Percentiles rank a stretch among this genome's conserved stretches.
phyloP scores from a whole-genome alignment of 2,329 filamentous ascomycete species.

The Hypoxylon sp. region DNA sequence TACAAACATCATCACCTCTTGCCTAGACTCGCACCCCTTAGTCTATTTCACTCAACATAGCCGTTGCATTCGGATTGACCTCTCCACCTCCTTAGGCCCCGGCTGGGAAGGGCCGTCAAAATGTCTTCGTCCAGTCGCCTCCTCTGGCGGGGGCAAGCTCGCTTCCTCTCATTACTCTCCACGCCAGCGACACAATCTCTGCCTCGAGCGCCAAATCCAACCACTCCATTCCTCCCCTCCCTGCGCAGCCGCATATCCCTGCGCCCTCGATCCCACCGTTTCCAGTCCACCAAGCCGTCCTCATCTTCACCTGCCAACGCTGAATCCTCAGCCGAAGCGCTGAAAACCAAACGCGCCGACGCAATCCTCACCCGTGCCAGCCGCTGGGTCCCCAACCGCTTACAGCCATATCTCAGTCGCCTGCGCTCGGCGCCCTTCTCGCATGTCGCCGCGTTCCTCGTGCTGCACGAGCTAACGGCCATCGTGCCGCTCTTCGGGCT shows the following conservation, averaged over 20 bases:
- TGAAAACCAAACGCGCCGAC: constrained; percentile 32
- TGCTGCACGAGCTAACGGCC: constrained; percentile 94
- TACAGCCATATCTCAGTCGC: constrained; percentile 77
- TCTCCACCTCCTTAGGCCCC: not conserved
- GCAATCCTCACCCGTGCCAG: constrained; percentile 61
- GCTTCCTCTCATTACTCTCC: constrained; percentile 22
- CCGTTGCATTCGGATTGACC: not conserved
- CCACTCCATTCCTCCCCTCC: constrained; percentile 3
- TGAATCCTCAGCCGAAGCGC: constrained; percentile 20
- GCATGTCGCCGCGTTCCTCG: constrained; percentile 86
- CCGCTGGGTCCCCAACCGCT: constrained; percentile 70
- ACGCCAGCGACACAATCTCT: not conserved
- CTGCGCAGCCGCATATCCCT: constrained; percentile 3
- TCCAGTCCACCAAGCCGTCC: constrained; percentile 45
- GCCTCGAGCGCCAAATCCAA: constrained; percentile 11
- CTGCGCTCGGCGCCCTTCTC: constrained; percentile 84
- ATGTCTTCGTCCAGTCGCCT: constrained; percentile 39
- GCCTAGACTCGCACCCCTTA: not conserved
- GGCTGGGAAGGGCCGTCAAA: not conserved
- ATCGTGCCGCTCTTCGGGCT: constrained; percentile 83
- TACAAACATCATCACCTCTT: not conserved
- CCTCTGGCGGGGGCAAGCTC: constrained; percentile 40
- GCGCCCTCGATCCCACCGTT: constrained; percentile 34
- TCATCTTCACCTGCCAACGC: not conserved
- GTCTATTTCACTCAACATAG: not conserved